These are phyloP conservation scores for Gracilaria domingensis DNA, from an alignment of 23 red algal species.

Conservation along the genomic window DNA sequence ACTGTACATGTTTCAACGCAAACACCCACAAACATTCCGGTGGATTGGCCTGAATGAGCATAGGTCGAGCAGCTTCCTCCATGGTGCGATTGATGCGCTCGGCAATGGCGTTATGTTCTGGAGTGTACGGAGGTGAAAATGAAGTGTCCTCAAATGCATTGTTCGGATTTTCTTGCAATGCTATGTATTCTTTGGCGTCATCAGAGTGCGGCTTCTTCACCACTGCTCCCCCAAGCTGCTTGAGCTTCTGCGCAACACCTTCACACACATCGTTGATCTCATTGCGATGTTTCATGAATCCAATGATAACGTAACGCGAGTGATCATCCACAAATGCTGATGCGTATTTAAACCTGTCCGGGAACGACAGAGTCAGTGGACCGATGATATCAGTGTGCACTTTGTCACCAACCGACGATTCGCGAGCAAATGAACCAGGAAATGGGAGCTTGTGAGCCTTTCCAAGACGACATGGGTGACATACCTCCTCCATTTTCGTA, in stretches of 20 bases:
- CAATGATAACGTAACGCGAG: neutral
- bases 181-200: neutral
- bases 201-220: neutral
- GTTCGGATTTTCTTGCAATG: neutral
- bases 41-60: no score
- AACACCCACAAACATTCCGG: no score
- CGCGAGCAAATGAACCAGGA: neutral
- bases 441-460: constrained; percentile 28
- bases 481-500: constrained; percentile 3
- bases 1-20: no score
- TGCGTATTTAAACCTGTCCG: neutral
- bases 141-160: neutral
- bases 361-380: no score
- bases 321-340: neutral
- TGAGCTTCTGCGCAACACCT: neutral
- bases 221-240: neutral
- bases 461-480: neutral
- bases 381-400: constrained; percentile 21
- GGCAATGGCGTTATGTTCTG: neutral
- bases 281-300: neutral
- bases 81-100: neutral
- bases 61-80: neutral
- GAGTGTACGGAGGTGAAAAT: neutral
- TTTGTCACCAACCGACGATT: constrained; percentile 6
- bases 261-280: neutral